Conservation (phyloP, 2,329 filamentous ascomycete species). For the Raffaelea arxii region DNA sequence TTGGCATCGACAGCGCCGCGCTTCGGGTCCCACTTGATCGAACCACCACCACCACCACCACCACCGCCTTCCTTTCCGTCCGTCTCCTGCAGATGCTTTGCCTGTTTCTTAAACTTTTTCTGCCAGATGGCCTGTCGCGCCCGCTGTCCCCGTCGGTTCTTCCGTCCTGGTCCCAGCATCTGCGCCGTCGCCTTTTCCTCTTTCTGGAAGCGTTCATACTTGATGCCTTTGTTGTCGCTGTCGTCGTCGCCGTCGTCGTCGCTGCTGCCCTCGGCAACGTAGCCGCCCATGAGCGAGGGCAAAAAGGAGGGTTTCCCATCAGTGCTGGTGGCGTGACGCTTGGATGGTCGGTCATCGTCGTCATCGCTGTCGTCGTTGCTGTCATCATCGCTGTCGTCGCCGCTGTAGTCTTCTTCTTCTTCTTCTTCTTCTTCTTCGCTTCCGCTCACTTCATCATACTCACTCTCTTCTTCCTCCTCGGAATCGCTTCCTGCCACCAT, state of each 20-base stretch:
- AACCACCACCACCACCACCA: too few species aligned
- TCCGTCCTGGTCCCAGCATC: slow-evolving; percentile 43
- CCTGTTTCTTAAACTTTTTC: slow-evolving; percentile 65
- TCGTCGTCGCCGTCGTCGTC: slow-evolving; percentile 65
- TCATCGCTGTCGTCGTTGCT: slow-evolving; percentile 1
- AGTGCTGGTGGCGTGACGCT: background rate
- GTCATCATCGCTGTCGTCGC: slow-evolving; percentile 1
- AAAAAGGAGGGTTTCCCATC: slow-evolving; percentile 49
- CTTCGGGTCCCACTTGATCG: slow-evolving; percentile 47
- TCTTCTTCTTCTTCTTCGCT: slow-evolving; percentile 16
- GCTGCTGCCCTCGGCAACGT: slow-evolving; percentile 69
- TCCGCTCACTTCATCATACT: slow-evolving; percentile 10
- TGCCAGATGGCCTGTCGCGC: slow-evolving; percentile 73
- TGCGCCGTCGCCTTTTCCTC: slow-evolving; percentile 44
- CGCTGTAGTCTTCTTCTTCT: slow-evolving; percentile 10
- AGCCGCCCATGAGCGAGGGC: slow-evolving; percentile 68
- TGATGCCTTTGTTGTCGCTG: slow-evolving; percentile 58
- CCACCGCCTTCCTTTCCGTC: slow-evolving; percentile 28
- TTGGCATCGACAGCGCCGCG: slow-evolving; percentile 41
- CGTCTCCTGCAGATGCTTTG: slow-evolving; percentile 48
- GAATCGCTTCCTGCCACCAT: too few species aligned
- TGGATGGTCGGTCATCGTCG: background rate
- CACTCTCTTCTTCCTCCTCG: slow-evolving; percentile 12
- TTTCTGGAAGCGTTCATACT: too few species aligned
- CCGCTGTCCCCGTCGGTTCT: slow-evolving; percentile 63